Evolutionary conservation across 2,329 filamentous ascomycete genomes (phyloP), one percentile per base, ranked within the genome.

Genomic region (Pseudogymnoascus sp.): DNA sequence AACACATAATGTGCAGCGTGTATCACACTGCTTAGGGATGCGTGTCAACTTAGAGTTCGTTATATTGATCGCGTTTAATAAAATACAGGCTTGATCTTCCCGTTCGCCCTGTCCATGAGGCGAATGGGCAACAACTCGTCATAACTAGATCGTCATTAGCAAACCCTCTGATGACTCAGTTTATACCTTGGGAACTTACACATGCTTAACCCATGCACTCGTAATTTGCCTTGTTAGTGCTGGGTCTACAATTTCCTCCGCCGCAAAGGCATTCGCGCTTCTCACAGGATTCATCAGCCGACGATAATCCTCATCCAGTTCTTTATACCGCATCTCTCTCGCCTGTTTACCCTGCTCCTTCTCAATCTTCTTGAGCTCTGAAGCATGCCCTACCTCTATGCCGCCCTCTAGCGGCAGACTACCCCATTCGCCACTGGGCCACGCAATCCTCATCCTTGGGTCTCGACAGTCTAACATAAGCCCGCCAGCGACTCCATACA

Each of bases 241-340:
- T 4, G 84, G 84, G 71, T 87, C 84, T 40, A 87, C 81, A 50
- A 87, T 86, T 70, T 87, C 84, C 71, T 86, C 83, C 0, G 86
- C 76, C 0, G 81, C 81, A 71, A 87, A 87, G 9, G 79, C 78
- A 72, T 86, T 85, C 10, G 84, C 84, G 3, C 83, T 86, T 13
- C 84, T 73, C 1, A 87, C 81, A 0, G 84, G 84, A 65, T 86
- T 87, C 81, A 86, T 86, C 64, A 87, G 67, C 21, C 83, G 74
- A 36, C 76, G 72, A 69, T 87, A 87, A 69, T 85, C 82, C 24
- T 81, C 77, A 47, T 86, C 81, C 33, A 87, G 65, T 67, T 84
- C 80, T 40, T 76, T 74, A 65, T 85, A 86, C 24, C 57, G 57
- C 5, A 26, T 15, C 15, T 59, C 57, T 41, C 78, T 70, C 64